Percentiles rank a stretch among this genome's conserved stretches.
phyloP scores from a whole-genome alignment of 441 rosid species.

The Erodium texanum region DNA sequence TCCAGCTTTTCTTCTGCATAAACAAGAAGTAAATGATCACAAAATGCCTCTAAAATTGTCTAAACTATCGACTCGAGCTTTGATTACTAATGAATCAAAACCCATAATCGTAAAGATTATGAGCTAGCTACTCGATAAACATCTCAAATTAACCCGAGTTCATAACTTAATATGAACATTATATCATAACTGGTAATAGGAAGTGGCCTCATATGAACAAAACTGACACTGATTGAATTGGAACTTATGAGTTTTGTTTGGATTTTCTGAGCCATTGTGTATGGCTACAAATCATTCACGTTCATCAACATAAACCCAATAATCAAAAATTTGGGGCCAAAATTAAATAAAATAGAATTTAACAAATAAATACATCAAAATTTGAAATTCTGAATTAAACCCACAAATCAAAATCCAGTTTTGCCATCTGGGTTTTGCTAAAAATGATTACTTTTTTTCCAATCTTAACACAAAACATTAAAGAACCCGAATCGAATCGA shows the following conservation, averaged over 20 bases:
- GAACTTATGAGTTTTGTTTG: neutral
- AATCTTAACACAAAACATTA: neutral
- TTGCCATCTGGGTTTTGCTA: too few relatives aligned
- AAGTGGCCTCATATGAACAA: neutral
- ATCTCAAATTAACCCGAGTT: neutral
- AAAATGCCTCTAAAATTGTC: neutral
- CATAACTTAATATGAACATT: neutral
- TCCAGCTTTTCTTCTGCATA: slow-evolving; percentile 80
- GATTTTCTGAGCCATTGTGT: neutral
- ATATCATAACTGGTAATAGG: neutral
- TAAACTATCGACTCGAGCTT: too few relatives aligned
- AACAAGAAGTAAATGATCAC: slow-evolving; percentile 13
- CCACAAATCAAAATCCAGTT: neutral
- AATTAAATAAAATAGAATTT: neutral
- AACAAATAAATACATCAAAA: neutral
- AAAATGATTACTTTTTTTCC: neutral
- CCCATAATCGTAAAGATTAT: too few relatives aligned
- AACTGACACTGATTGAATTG: neutral
- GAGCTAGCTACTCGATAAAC: too few relatives aligned
- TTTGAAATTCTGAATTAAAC: neutral
- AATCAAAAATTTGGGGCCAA: neutral
- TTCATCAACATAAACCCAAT: neutral
- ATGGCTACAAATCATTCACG: neutral
- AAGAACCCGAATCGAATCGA: neutral
- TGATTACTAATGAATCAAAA: too few relatives aligned